Base-by-base conservation (phyloP, 2,329 filamentous ascomycete genomes). In the Colletotrichum tofieldiae region DNA sequence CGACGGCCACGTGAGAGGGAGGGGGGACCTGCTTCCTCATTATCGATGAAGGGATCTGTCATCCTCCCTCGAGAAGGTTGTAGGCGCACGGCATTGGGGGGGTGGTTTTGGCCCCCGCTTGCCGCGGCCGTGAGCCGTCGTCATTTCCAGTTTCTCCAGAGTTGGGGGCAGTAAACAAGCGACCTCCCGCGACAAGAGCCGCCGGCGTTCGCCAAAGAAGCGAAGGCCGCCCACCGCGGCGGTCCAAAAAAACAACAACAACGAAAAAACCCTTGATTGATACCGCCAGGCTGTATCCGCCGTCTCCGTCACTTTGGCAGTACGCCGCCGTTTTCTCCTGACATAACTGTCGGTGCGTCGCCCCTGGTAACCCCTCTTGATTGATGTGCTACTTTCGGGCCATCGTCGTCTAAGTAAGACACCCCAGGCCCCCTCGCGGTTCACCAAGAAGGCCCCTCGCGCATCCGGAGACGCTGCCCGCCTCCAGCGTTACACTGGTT, bases 151-250 rank as follows among this genome's bases (percentile, higher is more conserved):
- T 59, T 51, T 41, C 51, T 63, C 65, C 61, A 60, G 54, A 43
- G 61, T 73, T 74, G 67, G 73, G 73, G 73, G 72, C 73, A 75
- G 72, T 64, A 75, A 75, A 75, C 72, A 75, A 75, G 73, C 73
- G 73, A 75, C 58, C 60, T 54, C 49, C 69, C 43, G 52, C 62
- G 64, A 72, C 43, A 72, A 64, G 55, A 72, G 72, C 72, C 72
- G 72, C 72, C 65, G 60, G 70, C 55, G 65, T 70, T 72, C 60
- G 60, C 64, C 51, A 68, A 63, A 49, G 59, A 66, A 49, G 64
- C 43, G 49, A 52, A 35, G 18, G 60, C 41, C 47, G 20, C 5
- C 32, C 41, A 45, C 32, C 45, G 51, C 7, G 49, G 20, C 62
- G 12, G 32, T 20, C 29, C 29, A 32, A 32, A 32, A 4, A 32